Percentiles rank a stretch among this genome's conserved stretches.
phyloP scores from a whole-genome alignment of 2,329 filamentous ascomycete genomes.

The Chaetothyriales sp. region DNA sequence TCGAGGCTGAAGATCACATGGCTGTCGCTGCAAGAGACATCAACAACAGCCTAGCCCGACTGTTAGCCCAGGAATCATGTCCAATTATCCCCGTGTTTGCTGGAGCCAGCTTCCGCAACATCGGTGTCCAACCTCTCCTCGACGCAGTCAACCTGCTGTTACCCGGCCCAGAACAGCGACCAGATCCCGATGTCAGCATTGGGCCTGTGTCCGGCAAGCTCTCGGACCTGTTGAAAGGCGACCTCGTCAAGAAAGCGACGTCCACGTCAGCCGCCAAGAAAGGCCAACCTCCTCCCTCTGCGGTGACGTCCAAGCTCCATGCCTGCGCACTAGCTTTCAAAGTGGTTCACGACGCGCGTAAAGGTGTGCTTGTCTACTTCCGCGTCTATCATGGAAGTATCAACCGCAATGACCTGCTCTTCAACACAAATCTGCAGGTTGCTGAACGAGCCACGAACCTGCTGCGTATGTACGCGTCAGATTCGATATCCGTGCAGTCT shows the following conservation, averaged over 20 bases:
- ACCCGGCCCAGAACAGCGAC: conserved; percentile 66
- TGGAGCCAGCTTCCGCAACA: conserved; percentile 83
- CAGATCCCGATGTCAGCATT: conserved; percentile 63
- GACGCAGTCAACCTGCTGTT: conserved; percentile 81
- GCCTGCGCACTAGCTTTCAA: conserved; percentile 71
- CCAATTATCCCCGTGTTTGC: conserved; percentile 75
- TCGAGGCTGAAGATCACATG: conserved; percentile 60
- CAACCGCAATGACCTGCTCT: conserved; percentile 59
- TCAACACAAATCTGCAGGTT: conserved; percentile 73
- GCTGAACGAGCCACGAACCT: conserved; percentile 69
- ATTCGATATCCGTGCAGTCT: conserved; percentile 68
- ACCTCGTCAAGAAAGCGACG: conserved; percentile 27
- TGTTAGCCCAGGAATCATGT: conserved; percentile 54
- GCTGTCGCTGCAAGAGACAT: conserved; percentile 54
- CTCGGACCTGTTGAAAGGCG: conserved; percentile 34
- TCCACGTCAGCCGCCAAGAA: conserved; percentile 31
- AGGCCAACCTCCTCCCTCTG: conserved; percentile 23
- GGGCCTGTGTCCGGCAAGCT: conserved; percentile 44
- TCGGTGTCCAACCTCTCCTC: conserved; percentile 82
- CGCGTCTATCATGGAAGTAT: conserved; percentile 79
- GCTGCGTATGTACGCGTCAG: conserved; percentile 77
- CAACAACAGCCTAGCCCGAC: conserved; percentile 58
- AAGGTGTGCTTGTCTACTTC: conserved; percentile 81
- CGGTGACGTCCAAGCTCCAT: conserved; percentile 48
- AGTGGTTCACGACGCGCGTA: conserved; percentile 73